Conservation (phyloP, 2,329 filamentous ascomycete genomes). For the Periglandula ipomoeae region DNA sequence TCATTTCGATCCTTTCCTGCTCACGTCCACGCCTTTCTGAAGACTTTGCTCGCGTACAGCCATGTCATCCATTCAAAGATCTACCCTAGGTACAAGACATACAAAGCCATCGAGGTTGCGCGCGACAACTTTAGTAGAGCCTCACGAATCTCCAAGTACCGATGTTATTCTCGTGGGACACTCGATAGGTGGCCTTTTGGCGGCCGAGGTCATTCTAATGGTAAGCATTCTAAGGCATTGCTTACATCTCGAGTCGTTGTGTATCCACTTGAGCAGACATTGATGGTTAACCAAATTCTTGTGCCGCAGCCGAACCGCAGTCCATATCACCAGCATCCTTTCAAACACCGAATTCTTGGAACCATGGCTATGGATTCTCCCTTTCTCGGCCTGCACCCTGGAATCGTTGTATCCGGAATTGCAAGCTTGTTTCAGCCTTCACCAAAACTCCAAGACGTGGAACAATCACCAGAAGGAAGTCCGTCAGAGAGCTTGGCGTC, state of each 20-base stretch:
- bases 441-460: slow-evolving; percentile 15
- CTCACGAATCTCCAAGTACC: slow-evolving; percentile 63
- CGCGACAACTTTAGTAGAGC: slow-evolving; percentile 71
- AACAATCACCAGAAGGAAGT: not conserved
- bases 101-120: slow-evolving; percentile 61
- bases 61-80: slow-evolving; percentile 83
- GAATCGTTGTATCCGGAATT: slow-evolving; percentile 74
- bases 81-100: slow-evolving; percentile 72
- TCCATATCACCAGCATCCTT: slow-evolving; percentile 28
- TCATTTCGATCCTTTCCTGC: slow-evolving; percentile 84
- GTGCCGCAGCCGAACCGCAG: slow-evolving; percentile 25
- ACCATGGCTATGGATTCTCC: slow-evolving; percentile 78
- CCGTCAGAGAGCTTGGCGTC: not conserved
- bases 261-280: too few relatives aligned
- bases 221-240: slow-evolving; percentile 21
- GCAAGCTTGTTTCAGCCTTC: slow-evolving; percentile 61
- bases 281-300: too few relatives aligned
- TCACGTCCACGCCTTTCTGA: slow-evolving; percentile 71
- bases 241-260: too few relatives aligned
- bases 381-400: slow-evolving; percentile 80
- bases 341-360: slow-evolving; percentile 70
- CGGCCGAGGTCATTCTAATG: slow-evolving; percentile 68
- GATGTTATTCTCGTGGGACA: slow-evolving; percentile 81
- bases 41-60: slow-evolving; percentile 55
- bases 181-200: slow-evolving; percentile 80